Percentiles rank a stretch among this genome's conserved stretches.
phyloP scores from a whole-genome alignment of 2,329 filamentous ascomycete genomes.

The Botrytis sinoallii region DNA sequence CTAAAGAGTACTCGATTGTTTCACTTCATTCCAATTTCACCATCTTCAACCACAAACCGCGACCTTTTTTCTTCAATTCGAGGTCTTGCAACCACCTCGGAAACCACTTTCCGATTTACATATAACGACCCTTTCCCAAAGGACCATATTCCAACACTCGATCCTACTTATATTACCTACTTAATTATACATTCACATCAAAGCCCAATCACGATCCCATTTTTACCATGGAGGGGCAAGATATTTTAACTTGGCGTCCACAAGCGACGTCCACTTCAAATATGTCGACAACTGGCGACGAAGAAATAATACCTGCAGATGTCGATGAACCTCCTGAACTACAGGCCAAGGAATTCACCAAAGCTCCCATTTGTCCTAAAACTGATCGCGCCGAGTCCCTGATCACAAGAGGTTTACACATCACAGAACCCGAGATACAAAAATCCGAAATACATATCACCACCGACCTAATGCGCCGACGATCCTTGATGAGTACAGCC shows the following conservation, averaged over 20 bases:
- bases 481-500: slow-evolving; percentile 71
- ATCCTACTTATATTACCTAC: slow-evolving; percentile 15
- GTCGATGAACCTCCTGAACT: slow-evolving; percentile 84
- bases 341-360: slow-evolving; percentile 33
- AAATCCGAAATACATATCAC: slow-evolving; percentile 41
- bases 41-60: not conserved
- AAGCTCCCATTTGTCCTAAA: slow-evolving; percentile 44
- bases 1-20: not conserved
- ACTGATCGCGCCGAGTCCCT: slow-evolving; percentile 71
- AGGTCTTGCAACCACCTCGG: not conserved
- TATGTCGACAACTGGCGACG: slow-evolving; percentile 44
- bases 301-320: slow-evolving; percentile 66
- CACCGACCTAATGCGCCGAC: slow-evolving; percentile 40
- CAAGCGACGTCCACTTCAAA: slow-evolving; percentile 38
- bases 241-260: slow-evolving; percentile 45
- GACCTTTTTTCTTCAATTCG: slow-evolving; percentile 4
- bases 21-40: slow-evolving; percentile 7
- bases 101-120: not conserved
- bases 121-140: not conserved
- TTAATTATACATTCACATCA: slow-evolving; percentile 22
- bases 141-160: not conserved
- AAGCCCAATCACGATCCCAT: slow-evolving; percentile 24
- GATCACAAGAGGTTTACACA: slow-evolving; percentile 78
- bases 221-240: slow-evolving; percentile 33
- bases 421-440: slow-evolving; percentile 54